phyloP scores from a whole-genome alignment of 441 rosid genomes.

The Adansonia gregorii region DNA sequence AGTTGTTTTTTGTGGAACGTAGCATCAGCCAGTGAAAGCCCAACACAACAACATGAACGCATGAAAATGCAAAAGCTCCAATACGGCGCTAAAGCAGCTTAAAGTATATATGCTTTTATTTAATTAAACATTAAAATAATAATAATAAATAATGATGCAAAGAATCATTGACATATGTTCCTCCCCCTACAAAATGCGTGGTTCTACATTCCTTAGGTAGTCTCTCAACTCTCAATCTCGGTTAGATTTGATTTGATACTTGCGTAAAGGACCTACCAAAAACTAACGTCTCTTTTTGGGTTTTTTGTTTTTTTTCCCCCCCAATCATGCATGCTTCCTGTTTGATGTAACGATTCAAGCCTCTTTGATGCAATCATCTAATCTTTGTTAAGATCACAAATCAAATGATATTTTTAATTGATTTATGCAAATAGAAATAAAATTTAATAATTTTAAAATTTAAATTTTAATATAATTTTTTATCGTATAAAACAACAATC shows the following conservation, averaged over 20 bases:
- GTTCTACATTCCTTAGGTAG: constrained; percentile 7
- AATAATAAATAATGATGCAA: constrained; percentile 8
- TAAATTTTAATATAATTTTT: too few relatives aligned
- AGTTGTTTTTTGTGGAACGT: background rate
- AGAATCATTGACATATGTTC: constrained; percentile 43
- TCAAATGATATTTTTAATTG: too few relatives aligned
- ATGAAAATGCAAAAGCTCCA: constrained; percentile 33
- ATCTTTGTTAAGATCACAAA: background rate
- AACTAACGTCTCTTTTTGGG: too few relatives aligned
- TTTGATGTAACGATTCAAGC: background rate
- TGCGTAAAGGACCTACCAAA: constrained; percentile 34
- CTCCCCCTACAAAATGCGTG: constrained; percentile 32
- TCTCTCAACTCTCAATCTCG: constrained; percentile 4
- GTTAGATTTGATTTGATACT: constrained; percentile 38
- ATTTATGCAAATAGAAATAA: too few relatives aligned
- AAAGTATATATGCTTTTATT: constrained; percentile 58
- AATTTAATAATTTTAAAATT: too few relatives aligned
- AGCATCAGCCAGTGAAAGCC: constrained; percentile 32
- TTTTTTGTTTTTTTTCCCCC: background rate
- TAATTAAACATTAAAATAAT: constrained; percentile 17
- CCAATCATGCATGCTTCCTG: background rate
- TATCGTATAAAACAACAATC: too few relatives aligned
- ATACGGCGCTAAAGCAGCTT: constrained; percentile 43
- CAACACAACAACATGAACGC: constrained; percentile 30
- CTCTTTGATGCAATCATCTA: background rate